phyloP scores from a whole-genome alignment of 257 asterid genomes.

The Ligustrum vulgare region DNA sequence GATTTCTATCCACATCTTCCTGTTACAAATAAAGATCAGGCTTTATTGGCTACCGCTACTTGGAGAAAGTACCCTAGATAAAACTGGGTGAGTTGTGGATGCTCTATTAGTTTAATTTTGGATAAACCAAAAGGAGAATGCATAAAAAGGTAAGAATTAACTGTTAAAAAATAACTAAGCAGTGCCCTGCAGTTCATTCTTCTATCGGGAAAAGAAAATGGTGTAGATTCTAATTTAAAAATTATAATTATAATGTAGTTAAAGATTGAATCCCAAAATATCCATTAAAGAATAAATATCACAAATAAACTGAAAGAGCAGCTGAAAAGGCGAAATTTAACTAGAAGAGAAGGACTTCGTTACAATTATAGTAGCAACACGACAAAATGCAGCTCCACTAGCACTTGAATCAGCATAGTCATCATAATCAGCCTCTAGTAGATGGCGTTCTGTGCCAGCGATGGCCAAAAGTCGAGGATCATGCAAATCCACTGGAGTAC shows the following conservation, averaged over 20 bases:
- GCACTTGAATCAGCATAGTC: conserved; percentile 44
- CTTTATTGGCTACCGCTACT: not conserved
- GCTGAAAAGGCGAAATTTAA: not conserved
- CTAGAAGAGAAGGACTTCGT: conserved; percentile 2
- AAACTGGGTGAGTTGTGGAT: not conserved
- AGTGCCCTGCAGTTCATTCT: not conserved
- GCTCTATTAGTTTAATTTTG: not conserved
- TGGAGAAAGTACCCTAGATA: not conserved
- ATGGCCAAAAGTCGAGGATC: conserved; percentile 47
- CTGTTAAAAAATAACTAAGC: not conserved
- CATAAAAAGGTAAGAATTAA: not conserved
- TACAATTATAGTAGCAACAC: conserved; percentile 50
- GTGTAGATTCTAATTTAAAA: not conserved
- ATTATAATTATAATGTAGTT: not conserved
- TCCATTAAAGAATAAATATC: not conserved
- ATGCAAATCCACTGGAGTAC: conserved; percentile 39
- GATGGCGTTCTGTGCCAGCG: conserved; percentile 47
- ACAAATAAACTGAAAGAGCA: not conserved
- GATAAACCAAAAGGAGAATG: not conserved
- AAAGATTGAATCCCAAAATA: not conserved
- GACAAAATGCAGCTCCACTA: conserved; percentile 54
- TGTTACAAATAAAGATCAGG: not conserved
- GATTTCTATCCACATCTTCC: not conserved
- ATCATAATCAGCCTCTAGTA: conserved; percentile 49
- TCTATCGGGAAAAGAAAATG: not conserved